These are phyloP conservation scores for Metrosideros polymorpha DNA, from an alignment of 441 rosid species.

Conservation along the genomic window DNA sequence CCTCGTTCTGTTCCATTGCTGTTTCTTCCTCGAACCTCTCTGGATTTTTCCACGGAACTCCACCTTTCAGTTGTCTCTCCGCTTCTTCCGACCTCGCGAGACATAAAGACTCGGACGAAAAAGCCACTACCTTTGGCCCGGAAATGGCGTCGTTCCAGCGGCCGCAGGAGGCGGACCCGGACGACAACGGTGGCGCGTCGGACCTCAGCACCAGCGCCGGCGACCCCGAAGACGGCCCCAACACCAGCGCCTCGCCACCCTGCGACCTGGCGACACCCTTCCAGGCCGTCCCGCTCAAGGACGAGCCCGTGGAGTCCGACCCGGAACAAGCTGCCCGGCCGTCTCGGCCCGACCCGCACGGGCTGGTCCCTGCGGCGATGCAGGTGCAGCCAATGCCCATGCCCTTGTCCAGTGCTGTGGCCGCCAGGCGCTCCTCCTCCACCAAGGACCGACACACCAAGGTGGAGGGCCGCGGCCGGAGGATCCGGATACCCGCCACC, in stretches of 20 bases:
- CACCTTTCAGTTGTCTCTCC: not conserved
- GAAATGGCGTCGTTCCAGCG: slow-evolving; percentile 1
- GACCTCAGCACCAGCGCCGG: slow-evolving; percentile 38
- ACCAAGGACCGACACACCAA: slow-evolving; percentile 56
- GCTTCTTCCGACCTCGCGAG: not conserved
- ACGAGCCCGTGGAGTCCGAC: slow-evolving; percentile 28
- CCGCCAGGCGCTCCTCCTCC: slow-evolving; percentile 21
- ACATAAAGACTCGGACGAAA: not conserved
- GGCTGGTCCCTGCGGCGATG: slow-evolving; percentile 16
- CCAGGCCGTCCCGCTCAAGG: slow-evolving; percentile 27
- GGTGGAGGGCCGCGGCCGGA: slow-evolving; percentile 66
- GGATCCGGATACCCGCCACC: slow-evolving; percentile 52
- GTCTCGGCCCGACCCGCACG: not conserved
- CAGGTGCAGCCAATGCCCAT: slow-evolving; percentile 5
- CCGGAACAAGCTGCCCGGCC: slow-evolving; percentile 7
- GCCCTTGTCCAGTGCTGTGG: not conserved
- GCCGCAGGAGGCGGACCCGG: slow-evolving; percentile 8
- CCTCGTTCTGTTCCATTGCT: not conserved
- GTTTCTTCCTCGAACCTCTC: not conserved
- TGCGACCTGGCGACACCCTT: slow-evolving; percentile 8
- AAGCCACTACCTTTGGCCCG: not conserved
- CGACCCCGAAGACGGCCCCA: not conserved
- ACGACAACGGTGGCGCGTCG: slow-evolving; percentile 25
- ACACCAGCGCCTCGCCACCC: not conserved
- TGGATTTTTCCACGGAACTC: not conserved